phyloP scores from a whole-genome alignment of 192 early-diverging fungal species.

The Coemansia sp. region DNA sequence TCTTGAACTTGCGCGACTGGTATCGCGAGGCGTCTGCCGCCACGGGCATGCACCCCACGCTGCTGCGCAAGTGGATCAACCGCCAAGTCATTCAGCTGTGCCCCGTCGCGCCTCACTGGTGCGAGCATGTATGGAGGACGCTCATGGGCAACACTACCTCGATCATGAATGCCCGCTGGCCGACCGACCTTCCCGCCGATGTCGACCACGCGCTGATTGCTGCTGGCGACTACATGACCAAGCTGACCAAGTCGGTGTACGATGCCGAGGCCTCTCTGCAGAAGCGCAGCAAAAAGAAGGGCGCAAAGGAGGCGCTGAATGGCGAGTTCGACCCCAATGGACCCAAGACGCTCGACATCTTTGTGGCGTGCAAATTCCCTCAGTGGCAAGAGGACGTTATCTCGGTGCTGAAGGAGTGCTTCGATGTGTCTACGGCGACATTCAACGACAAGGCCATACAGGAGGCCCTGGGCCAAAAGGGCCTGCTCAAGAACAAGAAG shows the following conservation, averaged over 20 bases:
- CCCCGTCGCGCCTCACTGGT: constrained; percentile 93
- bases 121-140: constrained; percentile 85
- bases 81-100: constrained; percentile 81
- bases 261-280: constrained; percentile 65
- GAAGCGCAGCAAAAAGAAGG: constrained; percentile 78
- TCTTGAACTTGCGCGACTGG: constrained; percentile 81
- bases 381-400: constrained; percentile 87
- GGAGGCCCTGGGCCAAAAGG: constrained; percentile 63
- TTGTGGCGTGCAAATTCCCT: constrained; percentile 82
- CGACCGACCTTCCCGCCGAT: constrained; percentile 54
- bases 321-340: constrained; percentile 59
- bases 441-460: constrained; percentile 79
- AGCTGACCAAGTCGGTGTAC: constrained; percentile 72
- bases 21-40: constrained; percentile 78
- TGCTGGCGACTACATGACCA: constrained; percentile 78
- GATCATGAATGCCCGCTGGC: constrained; percentile 73
- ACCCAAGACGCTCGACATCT: constrained; percentile 75
- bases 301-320: constrained; percentile 57
- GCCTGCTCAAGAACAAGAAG: constrained; percentile 91
- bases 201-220: constrained; percentile 73
- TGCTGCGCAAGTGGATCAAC: constrained; percentile 81
- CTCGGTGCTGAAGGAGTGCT: constrained; percentile 60
- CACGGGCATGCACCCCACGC: constrained; percentile 82
- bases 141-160: constrained; percentile 73
- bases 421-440: constrained; percentile 54